These are phyloP conservation scores for Geotrichum armillariae DNA, from an alignment of 1,139 yeast genomes.

Conservation along the genomic window DNA sequence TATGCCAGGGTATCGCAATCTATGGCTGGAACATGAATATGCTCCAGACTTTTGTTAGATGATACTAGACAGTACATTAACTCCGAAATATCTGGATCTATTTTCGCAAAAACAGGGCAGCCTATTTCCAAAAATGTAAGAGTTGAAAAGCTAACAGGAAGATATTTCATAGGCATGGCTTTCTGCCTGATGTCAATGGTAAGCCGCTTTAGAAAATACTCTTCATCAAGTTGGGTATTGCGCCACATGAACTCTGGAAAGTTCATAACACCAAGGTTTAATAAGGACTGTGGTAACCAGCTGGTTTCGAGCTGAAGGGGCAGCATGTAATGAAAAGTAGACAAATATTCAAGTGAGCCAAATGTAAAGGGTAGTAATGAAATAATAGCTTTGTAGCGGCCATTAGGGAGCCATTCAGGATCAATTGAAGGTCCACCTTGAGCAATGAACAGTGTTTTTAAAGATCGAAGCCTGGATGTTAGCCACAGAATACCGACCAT, in stretches of 20 bases:
- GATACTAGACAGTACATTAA: neutral
- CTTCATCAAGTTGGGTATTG: neutral
- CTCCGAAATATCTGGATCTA: neutral
- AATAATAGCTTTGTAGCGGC: neutral
- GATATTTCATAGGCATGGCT: neutral
- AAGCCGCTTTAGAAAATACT: neutral
- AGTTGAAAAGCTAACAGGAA: neutral
- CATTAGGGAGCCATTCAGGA: neutral
- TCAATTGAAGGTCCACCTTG: slow-evolving; percentile 5
- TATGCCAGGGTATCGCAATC: neutral
- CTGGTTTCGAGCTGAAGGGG: neutral
- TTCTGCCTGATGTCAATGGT: neutral
- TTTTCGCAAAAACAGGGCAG: neutral
- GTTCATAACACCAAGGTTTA: neutral
- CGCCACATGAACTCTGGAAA: neutral
- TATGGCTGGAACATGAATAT: neutral
- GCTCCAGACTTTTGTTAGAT: neutral
- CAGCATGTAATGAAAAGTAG: slow-evolving; percentile 2
- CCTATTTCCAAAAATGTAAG: neutral
- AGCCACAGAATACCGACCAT: slow-evolving; percentile 9
- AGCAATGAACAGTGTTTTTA: neutral
- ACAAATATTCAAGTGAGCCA: slow-evolving; percentile 1
- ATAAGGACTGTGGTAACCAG: slow-evolving; percentile 8
- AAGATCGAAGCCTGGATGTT: neutral
- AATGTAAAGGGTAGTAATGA: slow-evolving; percentile 1